These are phyloP conservation scores for Pseudopithomyces chartarum DNA, from an alignment of 2,329 filamentous ascomycete species.

Conservation along the genomic window DNA sequence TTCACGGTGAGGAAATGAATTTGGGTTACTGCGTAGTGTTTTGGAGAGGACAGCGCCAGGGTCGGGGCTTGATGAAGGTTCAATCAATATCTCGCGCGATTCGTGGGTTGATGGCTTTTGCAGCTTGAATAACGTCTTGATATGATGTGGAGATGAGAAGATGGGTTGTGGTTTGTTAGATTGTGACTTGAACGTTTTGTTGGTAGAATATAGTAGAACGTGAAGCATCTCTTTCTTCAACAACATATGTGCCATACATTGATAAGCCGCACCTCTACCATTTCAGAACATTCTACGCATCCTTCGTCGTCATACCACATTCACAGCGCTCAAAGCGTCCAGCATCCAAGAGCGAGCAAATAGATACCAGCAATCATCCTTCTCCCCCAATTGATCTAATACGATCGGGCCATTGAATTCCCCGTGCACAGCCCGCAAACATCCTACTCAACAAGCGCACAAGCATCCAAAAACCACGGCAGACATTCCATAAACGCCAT, in stretches of 20 bases:
- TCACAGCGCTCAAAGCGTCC: neutral
- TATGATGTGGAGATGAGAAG: no score
- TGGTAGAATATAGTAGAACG: no score
- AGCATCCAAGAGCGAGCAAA: neutral
- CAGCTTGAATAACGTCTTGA: no score
- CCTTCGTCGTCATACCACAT: neutral
- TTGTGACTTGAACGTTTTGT: no score
- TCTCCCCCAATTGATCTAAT: neutral
- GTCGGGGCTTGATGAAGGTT: no score
- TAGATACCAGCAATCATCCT: neutral
- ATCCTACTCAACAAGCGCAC: neutral
- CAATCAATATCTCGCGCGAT: no score
- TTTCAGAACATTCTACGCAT: neutral
- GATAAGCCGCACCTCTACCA: neutral
- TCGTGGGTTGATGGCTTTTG: no score
- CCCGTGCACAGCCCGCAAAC: neutral
- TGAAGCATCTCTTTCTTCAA: no score
- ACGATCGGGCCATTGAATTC: neutral
- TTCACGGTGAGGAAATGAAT: no score
- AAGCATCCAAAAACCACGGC: neutral
- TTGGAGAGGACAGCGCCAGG: no score
- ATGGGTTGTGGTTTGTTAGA: no score
- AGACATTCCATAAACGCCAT: neutral
- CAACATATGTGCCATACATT: neutral
- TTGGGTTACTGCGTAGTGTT: no score